Percentiles rank a stretch among this genome's conserved stretches.
Evolutionary conservation across 345 rosid genomes (phyloP).

Genomic region (Rhodamnia rubescens): DNA sequence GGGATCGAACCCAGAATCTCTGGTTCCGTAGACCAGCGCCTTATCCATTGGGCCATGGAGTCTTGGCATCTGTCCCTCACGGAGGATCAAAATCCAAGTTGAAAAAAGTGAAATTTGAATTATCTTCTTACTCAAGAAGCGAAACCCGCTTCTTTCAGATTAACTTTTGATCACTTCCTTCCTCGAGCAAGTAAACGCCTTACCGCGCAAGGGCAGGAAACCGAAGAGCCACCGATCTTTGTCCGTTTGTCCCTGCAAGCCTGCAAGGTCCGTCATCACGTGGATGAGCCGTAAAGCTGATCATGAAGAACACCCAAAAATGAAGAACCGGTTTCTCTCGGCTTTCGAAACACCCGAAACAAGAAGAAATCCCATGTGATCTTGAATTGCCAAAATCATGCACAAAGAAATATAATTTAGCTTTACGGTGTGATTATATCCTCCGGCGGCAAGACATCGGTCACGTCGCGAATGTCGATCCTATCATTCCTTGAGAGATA

Average conservation of each 20-base stretch:
- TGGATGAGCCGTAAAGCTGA: not conserved
- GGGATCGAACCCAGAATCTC: slow-evolving; percentile 86
- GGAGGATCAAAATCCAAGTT: not conserved
- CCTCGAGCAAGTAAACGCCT: not conserved
- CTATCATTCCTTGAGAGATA: not conserved
- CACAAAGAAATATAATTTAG: too few relatives aligned
- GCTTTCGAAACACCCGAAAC: too few relatives aligned
- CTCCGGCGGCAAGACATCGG: too few relatives aligned
- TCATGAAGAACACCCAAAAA: not conserved
- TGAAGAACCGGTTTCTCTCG: not conserved
- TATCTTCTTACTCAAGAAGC: not conserved
- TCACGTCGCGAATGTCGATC: not conserved
- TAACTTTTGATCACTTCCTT: not conserved
- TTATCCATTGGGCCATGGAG: slow-evolving; percentile 88
- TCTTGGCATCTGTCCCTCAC: not conserved
- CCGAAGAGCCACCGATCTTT: not conserved
- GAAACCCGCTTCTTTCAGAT: not conserved
- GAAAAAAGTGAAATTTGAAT: too few relatives aligned
- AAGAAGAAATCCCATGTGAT: not conserved
- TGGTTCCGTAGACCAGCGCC: slow-evolving; percentile 91
- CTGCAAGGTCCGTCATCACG: not conserved
- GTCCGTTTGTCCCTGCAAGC: not conserved
- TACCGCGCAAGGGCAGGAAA: not conserved
- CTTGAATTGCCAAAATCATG: not conserved
- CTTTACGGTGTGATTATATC: too few relatives aligned